Evolutionary conservation across 352 stramenopile species (phyloP).

Genomic region (Globisporangium ultimum): DNA sequence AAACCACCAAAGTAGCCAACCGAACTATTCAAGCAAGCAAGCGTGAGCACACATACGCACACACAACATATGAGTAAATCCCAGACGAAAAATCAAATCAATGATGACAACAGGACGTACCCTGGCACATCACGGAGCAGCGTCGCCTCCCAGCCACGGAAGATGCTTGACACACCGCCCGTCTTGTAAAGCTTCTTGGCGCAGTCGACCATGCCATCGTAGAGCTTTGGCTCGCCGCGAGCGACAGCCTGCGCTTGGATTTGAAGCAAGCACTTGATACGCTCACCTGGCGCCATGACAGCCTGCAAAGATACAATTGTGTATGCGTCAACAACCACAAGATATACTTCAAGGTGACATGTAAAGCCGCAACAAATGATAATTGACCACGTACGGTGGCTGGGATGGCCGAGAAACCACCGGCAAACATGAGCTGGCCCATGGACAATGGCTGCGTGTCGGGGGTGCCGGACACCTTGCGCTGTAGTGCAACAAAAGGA

Average conservation of each 20-base stretch:
- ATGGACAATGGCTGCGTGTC: conserved; percentile 67
- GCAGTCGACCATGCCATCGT: conserved; percentile 95
- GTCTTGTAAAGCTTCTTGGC: conserved; percentile 90
- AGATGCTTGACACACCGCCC: conserved; percentile 92
- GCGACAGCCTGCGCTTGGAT: conserved; percentile 89
- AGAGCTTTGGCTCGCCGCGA: conserved; percentile 78
- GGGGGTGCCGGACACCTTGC: conserved; percentile 54
- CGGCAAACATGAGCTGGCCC: conserved; percentile 87
- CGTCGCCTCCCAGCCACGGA: conserved; percentile 93
- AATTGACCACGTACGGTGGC: conserved; percentile 32
- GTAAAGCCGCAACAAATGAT: not conserved
- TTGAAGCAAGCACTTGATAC: conserved; percentile 95
- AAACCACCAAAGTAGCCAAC: conserved; percentile 95
- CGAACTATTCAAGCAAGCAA: conserved; percentile 44
- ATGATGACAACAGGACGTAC: conserved; percentile 34
- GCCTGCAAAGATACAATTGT: conserved; percentile 19
- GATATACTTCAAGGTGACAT: not conserved
- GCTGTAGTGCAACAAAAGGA: conserved; percentile 23
- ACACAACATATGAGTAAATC: not conserved
- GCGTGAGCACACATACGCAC: not conserved
- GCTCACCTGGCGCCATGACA: conserved; percentile 95
- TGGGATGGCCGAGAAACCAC: conserved; percentile 88
- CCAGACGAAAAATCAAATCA: no score
- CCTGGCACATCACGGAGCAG: conserved; percentile 93
- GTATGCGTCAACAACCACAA: conserved; percentile 7